Conservation (phyloP, 2,329 filamentous ascomycete genomes). For the Thelonectria discophora region DNA sequence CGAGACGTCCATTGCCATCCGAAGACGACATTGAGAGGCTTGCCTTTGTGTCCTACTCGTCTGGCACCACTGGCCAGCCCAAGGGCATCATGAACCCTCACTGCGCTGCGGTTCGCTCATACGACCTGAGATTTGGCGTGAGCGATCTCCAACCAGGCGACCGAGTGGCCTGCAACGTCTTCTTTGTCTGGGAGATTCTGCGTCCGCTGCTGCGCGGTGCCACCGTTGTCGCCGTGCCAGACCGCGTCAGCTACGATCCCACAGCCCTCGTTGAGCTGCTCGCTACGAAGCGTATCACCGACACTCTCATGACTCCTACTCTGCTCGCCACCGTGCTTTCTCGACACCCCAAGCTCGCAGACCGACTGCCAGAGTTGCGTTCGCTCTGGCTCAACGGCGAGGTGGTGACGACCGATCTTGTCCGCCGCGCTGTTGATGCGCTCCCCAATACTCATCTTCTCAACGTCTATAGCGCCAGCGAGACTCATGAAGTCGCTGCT, state of each 20-base stretch:
- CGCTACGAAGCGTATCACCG: constrained; percentile 71
- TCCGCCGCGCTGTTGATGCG: constrained; percentile 71
- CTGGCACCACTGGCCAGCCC: constrained; percentile 79
- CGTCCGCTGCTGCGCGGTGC: constrained; percentile 79
- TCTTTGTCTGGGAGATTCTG: constrained; percentile 87
- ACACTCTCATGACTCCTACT: constrained; percentile 86
- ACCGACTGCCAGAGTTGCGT: constrained; percentile 70
- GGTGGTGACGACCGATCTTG: constrained; percentile 81
- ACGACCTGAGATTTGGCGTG: constrained; percentile 74
- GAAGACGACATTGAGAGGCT: constrained; percentile 77
- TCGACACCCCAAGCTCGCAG: constrained; percentile 71
- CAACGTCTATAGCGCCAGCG: constrained; percentile 84
- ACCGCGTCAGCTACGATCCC: constrained; percentile 81
- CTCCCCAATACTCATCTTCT: constrained; percentile 75
- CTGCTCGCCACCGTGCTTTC: constrained; percentile 78
- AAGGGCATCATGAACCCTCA: constrained; percentile 86
- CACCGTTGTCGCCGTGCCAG: constrained; percentile 78
- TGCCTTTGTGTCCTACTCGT: constrained; percentile 83
- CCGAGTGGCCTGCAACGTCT: constrained; percentile 86
- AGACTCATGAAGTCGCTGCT: constrained; percentile 82
- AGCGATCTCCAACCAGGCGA: constrained; percentile 77
- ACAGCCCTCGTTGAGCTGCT: constrained; percentile 77
- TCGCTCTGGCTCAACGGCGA: constrained; percentile 85
- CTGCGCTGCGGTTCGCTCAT: constrained; percentile 76
- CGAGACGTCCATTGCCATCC: constrained; percentile 62